phyloP scores from a whole-genome alignment of 2,329 filamentous ascomycete genomes.

The Coccinonectria pachysandricola region DNA sequence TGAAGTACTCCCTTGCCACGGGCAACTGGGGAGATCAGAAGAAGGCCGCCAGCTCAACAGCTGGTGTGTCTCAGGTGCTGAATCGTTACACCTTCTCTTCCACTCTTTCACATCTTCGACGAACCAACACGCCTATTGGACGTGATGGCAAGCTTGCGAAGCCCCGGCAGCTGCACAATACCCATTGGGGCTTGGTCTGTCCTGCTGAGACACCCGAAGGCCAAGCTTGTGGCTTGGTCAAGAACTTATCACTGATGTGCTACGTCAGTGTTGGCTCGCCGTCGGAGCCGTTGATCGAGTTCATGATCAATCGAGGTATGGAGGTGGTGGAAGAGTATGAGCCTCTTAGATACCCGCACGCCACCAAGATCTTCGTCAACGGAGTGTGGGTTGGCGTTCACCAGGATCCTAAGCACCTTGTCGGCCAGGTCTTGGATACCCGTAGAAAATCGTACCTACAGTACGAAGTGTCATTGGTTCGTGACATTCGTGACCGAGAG shows the following conservation, averaged over 20 bases:
- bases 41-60: constrained; percentile 89
- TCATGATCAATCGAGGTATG: constrained; percentile 94
- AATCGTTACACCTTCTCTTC: constrained; percentile 98
- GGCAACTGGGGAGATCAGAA: constrained; percentile 99
- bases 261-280: constrained; percentile 94
- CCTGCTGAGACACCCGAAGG: constrained; percentile 97
- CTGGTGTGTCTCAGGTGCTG: constrained; percentile 94
- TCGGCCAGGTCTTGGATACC: constrained; percentile 65
- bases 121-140: constrained; percentile 95
- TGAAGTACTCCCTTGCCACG: constrained; percentile 94
- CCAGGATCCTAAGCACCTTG: constrained; percentile 75
- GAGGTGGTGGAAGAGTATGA: constrained; percentile 95
- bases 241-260: constrained; percentile 96
- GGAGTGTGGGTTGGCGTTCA: constrained; percentile 97
- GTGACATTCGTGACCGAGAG: constrained; percentile 92
- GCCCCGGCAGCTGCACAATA: constrained; percentile 94
- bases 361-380: constrained; percentile 97
- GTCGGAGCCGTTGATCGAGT: constrained; percentile 81
- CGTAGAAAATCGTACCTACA: constrained; percentile 75
- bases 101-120: constrained; percentile 88
- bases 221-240: constrained; percentile 95
- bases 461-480: constrained; percentile 86
- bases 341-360: constrained; percentile 72
- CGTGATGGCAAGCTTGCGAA: constrained; percentile 98
- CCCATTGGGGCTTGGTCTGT: constrained; percentile 95